Evolutionary conservation across 805 yeast species (phyloP).

Genomic region (Ogataea kodamae): DNA sequence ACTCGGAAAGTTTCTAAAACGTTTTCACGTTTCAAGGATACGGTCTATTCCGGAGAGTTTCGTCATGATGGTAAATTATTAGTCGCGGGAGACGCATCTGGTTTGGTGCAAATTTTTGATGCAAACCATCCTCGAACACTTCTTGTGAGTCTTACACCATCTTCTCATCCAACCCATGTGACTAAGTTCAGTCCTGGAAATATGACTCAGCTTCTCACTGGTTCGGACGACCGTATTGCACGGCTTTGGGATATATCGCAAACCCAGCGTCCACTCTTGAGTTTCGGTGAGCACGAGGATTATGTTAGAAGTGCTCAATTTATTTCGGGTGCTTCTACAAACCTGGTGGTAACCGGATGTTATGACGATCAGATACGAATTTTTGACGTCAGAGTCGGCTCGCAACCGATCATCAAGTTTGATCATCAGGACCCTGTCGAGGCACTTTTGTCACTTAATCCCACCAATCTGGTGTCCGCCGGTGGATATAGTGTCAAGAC

Average conservation of each 20-base stretch:
- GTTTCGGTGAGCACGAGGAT: constrained; percentile 76
- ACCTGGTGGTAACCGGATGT: constrained; percentile 86
- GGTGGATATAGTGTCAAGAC: constrained; percentile 79
- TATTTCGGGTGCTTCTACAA: constrained; percentile 57
- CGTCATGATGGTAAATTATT: constrained; percentile 86
- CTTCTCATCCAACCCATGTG: constrained; percentile 86
- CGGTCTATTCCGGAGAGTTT: constrained; percentile 88
- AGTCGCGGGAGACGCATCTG: constrained; percentile 94
- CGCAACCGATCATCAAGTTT: constrained; percentile 57
- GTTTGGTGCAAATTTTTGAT: constrained; percentile 87
- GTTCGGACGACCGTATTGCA: constrained; percentile 86
- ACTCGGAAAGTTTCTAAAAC: constrained; percentile 89
- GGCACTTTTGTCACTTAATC: constrained; percentile 67
- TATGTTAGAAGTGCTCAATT: constrained; percentile 81
- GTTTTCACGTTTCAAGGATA: constrained; percentile 82
- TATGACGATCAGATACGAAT: constrained; percentile 85
- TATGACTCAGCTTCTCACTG: constrained; percentile 74
- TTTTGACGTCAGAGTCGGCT: constrained; percentile 67
- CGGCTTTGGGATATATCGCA: constrained; percentile 85
- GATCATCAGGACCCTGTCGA: constrained; percentile 83
- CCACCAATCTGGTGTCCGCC: constrained; percentile 75
- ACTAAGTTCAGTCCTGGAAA: constrained; percentile 84
- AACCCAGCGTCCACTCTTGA: constrained; percentile 65
- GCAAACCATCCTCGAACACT: constrained; percentile 69
- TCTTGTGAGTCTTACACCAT: constrained; percentile 76